These are phyloP conservation scores for Salix viminalis DNA, from an alignment of 345 rosid genomes.

Conservation along the genomic window DNA sequence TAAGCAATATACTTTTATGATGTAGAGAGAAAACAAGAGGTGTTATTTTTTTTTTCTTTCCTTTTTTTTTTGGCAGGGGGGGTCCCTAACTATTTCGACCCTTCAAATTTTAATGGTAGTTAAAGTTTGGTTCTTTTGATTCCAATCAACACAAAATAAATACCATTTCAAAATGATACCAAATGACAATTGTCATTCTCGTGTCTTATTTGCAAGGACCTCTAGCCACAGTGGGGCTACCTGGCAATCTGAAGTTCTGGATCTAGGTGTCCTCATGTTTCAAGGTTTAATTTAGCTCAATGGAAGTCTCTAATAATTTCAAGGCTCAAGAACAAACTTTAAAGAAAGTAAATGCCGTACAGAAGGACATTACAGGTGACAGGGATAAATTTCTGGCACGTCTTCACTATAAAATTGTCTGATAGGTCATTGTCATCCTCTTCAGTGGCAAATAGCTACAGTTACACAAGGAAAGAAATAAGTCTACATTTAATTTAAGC, in stretches of 20 bases:
- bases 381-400: constrained; percentile 90
- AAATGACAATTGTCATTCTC: not conserved
- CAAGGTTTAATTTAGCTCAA: not conserved
- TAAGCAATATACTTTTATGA: no score
- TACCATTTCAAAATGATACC: not conserved
- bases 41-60: no score
- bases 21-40: not conserved
- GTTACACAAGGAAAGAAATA: constrained; percentile 8
- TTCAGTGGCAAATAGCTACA: constrained; percentile 69
- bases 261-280: not conserved
- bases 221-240: not conserved
- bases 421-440: constrained; percentile 81
- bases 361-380: constrained; percentile 61
- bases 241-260: not conserved
- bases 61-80: not conserved
- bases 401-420: constrained; percentile 80
- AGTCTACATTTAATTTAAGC: constrained; percentile 2
- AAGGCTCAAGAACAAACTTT: not conserved
- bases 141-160: no score
- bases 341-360: constrained; percentile 2
- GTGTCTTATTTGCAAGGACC: not conserved
- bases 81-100: not conserved
- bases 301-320: not conserved
- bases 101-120: not conserved
- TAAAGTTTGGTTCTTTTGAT: no score